phyloP scores from a whole-genome alignment of 208 protist genomes.

The Leishmania amazonensis region DNA sequence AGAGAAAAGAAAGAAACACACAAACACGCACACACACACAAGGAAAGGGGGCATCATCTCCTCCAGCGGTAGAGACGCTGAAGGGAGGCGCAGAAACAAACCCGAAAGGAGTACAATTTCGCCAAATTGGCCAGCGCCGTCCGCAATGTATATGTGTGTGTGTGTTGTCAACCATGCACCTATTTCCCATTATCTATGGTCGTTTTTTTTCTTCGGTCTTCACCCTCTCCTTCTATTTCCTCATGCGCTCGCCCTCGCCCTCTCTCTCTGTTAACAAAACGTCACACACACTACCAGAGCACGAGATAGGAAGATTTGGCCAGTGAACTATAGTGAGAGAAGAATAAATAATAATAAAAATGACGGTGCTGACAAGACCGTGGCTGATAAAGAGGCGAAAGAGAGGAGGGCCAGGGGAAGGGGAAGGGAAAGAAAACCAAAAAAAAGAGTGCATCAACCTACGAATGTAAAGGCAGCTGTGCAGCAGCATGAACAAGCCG shows the following conservation, averaged over 20 bases:
- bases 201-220: not conserved
- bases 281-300: not conserved
- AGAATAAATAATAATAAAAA: not conserved
- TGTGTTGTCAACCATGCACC: not conserved
- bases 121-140: not conserved
- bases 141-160: constrained; percentile 2
- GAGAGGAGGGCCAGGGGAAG: not conserved
- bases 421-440: not conserved
- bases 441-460: not conserved
- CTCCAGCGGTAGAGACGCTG: not conserved
- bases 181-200: constrained; percentile 2
- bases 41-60: not conserved
- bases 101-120: not conserved
- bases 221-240: not conserved
- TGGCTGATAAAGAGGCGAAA: not conserved
- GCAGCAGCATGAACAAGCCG: not conserved
- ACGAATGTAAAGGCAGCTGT: not conserved
- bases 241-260: not conserved
- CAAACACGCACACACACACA: not conserved
- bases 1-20: constrained; percentile 1
- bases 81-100: not conserved
- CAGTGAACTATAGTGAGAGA: not conserved
- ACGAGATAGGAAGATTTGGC: not conserved
- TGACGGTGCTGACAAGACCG: not conserved
- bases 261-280: not conserved